Evolutionary conservation across 1,284 basidiomycete genomes (phyloP), one percentile per base, ranked within the genome.

Genomic region (Gomphus sp.): DNA sequence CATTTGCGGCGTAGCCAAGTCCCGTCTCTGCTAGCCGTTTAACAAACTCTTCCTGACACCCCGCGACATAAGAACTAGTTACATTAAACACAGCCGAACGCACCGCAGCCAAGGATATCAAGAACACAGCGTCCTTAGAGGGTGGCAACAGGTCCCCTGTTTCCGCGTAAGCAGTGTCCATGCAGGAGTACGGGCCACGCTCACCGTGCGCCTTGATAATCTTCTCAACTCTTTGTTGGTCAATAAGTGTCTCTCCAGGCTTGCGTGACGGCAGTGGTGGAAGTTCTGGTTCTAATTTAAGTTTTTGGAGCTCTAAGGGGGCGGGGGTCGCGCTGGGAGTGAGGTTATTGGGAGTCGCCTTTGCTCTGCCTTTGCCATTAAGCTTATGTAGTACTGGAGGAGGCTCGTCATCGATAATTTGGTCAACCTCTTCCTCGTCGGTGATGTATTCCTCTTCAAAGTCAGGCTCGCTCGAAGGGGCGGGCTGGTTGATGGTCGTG

Each of bases 41-140:
- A 55, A 90, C 80, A 67, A 90, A 90, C 66, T 89, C 86, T 70
- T 90, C 88, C 88, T 90, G 66, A 22, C 33, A 49, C 43, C 16
- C 51, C 48, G 54, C 60, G 48, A 55, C 53, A 10, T 51, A 51
- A 25, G 41, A 53, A 60, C 48, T 33, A 51, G 50, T 41, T 54
- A 59, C 60, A 58, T 33, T 16, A 7, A 36, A 36, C 22, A 48
- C n/a, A 25, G 41, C 25, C 56, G 33, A 44, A 72, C 81, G 55
- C 68, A 89, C 87, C 43, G 87, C 84, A 56, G 88, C 87, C 61
- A 86, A 69, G 10, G 86, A 85, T 33, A 90, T 69, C 50, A 88
- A 70, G 64, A 82, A 89, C 14, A 83, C 70, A 0, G 84, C 88
- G 66, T 90, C 87, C 66, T 84, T 89, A 3, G 87, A 89, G 70